Conservation (phyloP, 805 yeast species). For the Ogataea neopini region DNA sequence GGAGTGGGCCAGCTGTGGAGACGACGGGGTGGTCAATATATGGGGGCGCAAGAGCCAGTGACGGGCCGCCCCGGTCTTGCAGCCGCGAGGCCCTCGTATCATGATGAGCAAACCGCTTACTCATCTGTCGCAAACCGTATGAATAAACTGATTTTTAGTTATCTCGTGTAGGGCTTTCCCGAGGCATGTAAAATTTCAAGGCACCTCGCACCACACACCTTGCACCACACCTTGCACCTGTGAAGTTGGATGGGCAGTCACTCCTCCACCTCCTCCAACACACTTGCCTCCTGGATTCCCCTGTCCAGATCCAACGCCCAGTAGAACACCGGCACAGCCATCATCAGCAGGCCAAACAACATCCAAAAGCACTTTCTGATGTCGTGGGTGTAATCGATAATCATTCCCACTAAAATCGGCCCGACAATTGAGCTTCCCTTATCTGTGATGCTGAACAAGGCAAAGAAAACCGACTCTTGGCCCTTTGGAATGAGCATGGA, state of each 20-base stretch:
- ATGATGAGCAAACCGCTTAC: no score
- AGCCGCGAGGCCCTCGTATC: no score
- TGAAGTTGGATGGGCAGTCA: no score
- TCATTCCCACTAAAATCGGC: conserved; percentile 68
- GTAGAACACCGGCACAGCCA: conserved; percentile 58
- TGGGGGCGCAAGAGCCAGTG: conserved; percentile 52
- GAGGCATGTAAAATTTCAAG: no score
- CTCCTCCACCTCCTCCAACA: no score
- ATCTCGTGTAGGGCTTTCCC: no score
- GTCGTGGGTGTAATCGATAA: conserved; percentile 72
- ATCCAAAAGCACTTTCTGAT: conserved; percentile 73
- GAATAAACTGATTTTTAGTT: no score
- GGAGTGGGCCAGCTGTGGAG: conserved; percentile 77
- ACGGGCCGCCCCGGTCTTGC: no score
- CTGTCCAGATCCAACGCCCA: conserved; percentile 56
- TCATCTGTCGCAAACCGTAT: no score
- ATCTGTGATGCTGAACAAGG: conserved; percentile 75
- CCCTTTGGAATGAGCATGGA: conserved; percentile 73
- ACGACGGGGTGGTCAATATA: conserved; percentile 68
- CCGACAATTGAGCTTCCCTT: conserved; percentile 79
- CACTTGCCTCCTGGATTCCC: conserved; percentile 46
- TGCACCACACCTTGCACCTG: conserved; percentile 9
- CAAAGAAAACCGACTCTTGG: conserved; percentile 72
- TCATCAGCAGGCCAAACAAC: conserved; percentile 50
- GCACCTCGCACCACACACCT: neutral